Conservation (phyloP, 768 basidiomycete genomes). For the Trametes cinnabarina region DNA sequence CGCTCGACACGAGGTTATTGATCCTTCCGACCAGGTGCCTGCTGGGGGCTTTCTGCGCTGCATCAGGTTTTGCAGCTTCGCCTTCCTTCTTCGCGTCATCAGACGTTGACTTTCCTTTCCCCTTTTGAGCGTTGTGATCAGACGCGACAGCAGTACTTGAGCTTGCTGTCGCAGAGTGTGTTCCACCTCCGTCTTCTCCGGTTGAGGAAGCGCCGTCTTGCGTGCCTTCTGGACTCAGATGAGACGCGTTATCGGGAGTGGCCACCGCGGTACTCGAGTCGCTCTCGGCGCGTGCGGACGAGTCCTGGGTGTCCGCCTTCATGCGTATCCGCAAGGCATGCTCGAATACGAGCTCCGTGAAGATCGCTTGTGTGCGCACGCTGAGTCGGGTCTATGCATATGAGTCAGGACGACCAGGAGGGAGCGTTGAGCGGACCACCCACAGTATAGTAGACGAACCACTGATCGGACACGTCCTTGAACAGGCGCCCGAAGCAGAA, state of each 20-base stretch:
- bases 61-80: background rate
- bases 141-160: slow-evolving; percentile 6
- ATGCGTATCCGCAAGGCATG: slow-evolving; percentile 62
- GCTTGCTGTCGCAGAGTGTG: background rate
- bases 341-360: slow-evolving; percentile 53
- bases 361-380: slow-evolving; percentile 50
- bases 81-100: background rate
- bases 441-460: slow-evolving; percentile 40
- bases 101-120: slow-evolving; percentile 3
- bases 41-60: background rate
- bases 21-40: slow-evolving; percentile 70
- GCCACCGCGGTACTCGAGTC: background rate
- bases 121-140: background rate
- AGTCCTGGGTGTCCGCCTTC: slow-evolving; percentile 44
- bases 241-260: background rate
- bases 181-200: too few relatives aligned
- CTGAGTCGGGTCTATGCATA: slow-evolving; percentile 37
- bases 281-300: background rate
- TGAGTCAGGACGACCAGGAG: too few relatives aligned
- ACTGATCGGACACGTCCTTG: slow-evolving; percentile 38
- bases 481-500: slow-evolving; percentile 35
- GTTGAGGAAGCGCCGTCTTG: too few relatives aligned
- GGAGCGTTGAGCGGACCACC: background rate
- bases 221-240: too few relatives aligned
- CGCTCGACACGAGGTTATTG: slow-evolving; percentile 74